Base-by-base conservation (phyloP, 768 basidiomycete genomes). In the Flagelloscypha sp. region DNA sequence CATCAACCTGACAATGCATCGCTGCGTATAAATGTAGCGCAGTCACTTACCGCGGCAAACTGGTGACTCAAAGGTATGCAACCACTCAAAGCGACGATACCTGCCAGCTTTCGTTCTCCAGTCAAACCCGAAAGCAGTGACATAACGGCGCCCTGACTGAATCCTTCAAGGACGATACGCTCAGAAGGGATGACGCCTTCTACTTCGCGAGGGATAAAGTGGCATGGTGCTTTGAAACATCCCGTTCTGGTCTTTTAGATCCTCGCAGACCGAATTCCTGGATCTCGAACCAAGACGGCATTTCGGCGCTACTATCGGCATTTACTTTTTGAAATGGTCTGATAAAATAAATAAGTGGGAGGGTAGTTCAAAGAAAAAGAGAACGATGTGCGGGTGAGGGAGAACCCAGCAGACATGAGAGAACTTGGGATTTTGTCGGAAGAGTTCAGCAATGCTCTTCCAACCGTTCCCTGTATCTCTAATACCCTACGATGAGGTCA, bases 211-310 rank as follows among this genome's bases (percentile, higher is more conserved):
- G 73, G 65, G 49, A 98, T 79, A 44, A 93, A 94, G 64, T 18
- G 66, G 55, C 19, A 64, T 58, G 7, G 74, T 70, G 21, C 83
- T 76, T 20, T 71, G 53, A 21, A 83, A 65, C 74, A 95, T 84
- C 27, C 85, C 86, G 9, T 45, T 40, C 49, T 85, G 78, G 53
- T 95, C 93, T 56, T 94, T 88, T 3, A 52, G 51, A 30, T 61
- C 56, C 38, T 70, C 59, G 48, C 79, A n/a, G 68, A 33, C 71
- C 72, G 53, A 86, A 83, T 11, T 73, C 70, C 27, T 59, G 59
- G 25, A 92, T 72, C 53, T 93, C 85, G 56, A 86, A 92, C n/a
- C 85, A 88, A 22, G 76, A 72, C n/a, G 81, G 76, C 82, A 88
- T 86, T 34, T 50, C 48, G 60, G 76, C 70, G 45, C 82, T 79